phyloP scores from a whole-genome alignment of 116 monocot species.

The Zostera marina region DNA sequence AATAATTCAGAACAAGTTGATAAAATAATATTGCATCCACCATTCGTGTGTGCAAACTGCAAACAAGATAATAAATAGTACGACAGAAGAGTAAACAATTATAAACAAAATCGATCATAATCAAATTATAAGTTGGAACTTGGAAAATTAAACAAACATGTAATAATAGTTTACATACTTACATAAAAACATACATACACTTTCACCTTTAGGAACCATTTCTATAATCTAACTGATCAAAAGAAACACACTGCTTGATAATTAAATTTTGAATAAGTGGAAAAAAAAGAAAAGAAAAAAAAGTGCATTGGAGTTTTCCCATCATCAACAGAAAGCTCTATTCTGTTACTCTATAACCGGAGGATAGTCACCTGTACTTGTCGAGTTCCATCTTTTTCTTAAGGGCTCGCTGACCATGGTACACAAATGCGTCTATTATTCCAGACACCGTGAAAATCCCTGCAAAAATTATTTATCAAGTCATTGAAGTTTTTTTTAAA shows the following conservation, averaged over 20 bases:
- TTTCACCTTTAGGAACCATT: not conserved
- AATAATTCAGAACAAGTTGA: too few species aligned
- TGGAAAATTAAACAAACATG: too few species aligned
- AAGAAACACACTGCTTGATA: not conserved
- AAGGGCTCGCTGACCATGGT: constrained; percentile 78
- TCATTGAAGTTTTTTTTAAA: not conserved
- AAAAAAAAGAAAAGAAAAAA: not conserved
- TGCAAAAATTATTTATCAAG: constrained; percentile 11
- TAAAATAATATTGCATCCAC: too few species aligned
- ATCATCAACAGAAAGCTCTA: not conserved
- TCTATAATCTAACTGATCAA: not conserved
- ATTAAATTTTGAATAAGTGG: too few species aligned
- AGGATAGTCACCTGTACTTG: constrained; percentile 31
- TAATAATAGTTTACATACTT: too few species aligned
- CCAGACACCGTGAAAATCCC: constrained; percentile 92
- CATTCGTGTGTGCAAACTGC: too few species aligned
- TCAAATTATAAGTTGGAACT: too few species aligned
- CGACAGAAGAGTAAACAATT: too few species aligned
- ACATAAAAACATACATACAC: not conserved
- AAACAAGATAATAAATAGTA: too few species aligned
- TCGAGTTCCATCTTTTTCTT: constrained; percentile 92
- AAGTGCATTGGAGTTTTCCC: not conserved
- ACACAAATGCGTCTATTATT: constrained; percentile 78
- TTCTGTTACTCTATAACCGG: not conserved
- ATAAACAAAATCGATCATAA: too few species aligned